Conservation (phyloP, 805 yeast species). For the Saccharomycopsis sp. region DNA sequence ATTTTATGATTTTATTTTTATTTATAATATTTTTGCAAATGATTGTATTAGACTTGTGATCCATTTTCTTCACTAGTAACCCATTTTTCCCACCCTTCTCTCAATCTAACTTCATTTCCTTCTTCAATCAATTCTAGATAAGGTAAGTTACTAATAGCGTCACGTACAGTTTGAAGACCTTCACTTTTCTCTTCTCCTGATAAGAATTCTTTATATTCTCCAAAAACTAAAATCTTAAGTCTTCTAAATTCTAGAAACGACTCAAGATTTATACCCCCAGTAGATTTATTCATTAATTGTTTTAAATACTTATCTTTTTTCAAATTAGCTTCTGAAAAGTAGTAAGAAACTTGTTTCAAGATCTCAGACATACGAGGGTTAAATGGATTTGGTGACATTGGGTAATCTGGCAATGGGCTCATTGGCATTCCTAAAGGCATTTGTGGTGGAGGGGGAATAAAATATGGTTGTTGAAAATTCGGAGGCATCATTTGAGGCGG, state of each 20-base stretch:
- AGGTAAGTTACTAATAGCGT: constrained; percentile 29
- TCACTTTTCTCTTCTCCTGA: constrained; percentile 38
- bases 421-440: too few species aligned
- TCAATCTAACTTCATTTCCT: constrained; percentile 52
- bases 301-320: constrained; percentile 76
- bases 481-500: constrained; percentile 13
- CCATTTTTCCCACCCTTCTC: constrained; percentile 54
- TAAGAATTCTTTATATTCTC: constrained; percentile 41
- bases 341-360: constrained; percentile 85
- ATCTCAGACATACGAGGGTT: too few species aligned
- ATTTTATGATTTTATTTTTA: background rate
- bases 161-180: constrained; percentile 31
- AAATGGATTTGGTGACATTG: too few species aligned
- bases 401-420: too few species aligned
- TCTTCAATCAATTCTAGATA: constrained; percentile 28
- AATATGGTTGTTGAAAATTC: background rate
- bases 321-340: constrained; percentile 80
- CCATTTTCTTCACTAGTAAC: too few species aligned
- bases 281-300: constrained; percentile 57
- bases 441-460: background rate
- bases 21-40: background rate
- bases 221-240: constrained; percentile 41
- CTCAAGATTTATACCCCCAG: constrained; percentile 60
- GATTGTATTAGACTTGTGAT: too few species aligned
- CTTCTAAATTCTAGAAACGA: constrained; percentile 66